A percentile compares a stretch with the other conserved stretches of the same genome.
phyloP scores from a whole-genome alignment of 129 eudicot genomes.

The Flaveria sonorensis region DNA sequence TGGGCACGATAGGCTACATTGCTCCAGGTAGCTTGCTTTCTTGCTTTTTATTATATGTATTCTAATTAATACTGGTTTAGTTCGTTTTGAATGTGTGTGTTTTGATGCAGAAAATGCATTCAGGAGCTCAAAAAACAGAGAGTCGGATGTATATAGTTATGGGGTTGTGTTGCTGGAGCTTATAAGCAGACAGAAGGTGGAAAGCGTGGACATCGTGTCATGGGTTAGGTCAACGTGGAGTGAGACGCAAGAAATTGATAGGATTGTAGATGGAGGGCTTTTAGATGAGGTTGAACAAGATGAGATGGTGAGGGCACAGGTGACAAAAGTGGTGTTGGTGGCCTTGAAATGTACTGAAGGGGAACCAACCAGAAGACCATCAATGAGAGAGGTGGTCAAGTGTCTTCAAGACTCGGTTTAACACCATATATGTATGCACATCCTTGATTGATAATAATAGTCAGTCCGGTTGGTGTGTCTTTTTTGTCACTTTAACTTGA shows the following conservation, averaged over 20 bases:
- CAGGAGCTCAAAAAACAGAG: slow-evolving; percentile 54
- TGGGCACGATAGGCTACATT: slow-evolving; percentile 81
- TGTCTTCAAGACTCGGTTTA: slow-evolving; percentile 41
- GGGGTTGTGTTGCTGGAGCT: slow-evolving; percentile 85
- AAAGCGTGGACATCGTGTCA: slow-evolving; percentile 52
- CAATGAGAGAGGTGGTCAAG: slow-evolving; percentile 82
- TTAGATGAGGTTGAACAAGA: slow-evolving; percentile 47
- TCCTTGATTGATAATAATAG: too few species aligned
- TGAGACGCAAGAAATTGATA: slow-evolving; percentile 44
- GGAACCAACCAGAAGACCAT: slow-evolving; percentile 67
- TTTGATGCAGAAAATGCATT: slow-evolving; percentile 70
- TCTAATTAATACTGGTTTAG: too few species aligned
- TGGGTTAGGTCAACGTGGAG: slow-evolving; percentile 36
- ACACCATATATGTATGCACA: too few species aligned
- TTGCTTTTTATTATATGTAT: background rate
- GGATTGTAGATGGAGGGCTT: slow-evolving; percentile 54
- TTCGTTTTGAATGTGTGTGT: too few species aligned
- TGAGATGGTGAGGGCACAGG: slow-evolving; percentile 47
- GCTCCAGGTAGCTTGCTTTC: slow-evolving; percentile 67
- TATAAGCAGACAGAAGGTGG: slow-evolving; percentile 59
- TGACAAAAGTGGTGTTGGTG: slow-evolving; percentile 49
- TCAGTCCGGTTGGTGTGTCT: too few species aligned
- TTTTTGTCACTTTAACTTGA: background rate
- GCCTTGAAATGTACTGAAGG: slow-evolving; percentile 73
- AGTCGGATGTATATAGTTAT: slow-evolving; percentile 86